Conservation (phyloP, 805 yeast species). For the Maudiozyma serrabonitensis region DNA sequence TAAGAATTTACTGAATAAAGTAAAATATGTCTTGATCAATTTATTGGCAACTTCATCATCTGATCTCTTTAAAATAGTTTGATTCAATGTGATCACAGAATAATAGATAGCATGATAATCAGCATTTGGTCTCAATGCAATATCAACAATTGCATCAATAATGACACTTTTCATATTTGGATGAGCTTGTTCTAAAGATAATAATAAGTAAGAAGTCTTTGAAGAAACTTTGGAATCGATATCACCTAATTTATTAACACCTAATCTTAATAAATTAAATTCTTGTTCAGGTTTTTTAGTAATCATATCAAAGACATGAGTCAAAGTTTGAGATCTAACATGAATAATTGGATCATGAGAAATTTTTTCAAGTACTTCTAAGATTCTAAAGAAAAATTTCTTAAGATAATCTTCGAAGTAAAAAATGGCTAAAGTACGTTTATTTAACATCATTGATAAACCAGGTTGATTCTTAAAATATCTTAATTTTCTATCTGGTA, state of each 20-base stretch:
- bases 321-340: slow-evolving; percentile 68
- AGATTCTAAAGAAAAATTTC: slow-evolving; percentile 59
- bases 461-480: slow-evolving; percentile 71
- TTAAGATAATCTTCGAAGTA: slow-evolving; percentile 89
- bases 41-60: slow-evolving; percentile 78
- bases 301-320: slow-evolving; percentile 70
- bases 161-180: slow-evolving; percentile 90
- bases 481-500: slow-evolving; percentile 76
- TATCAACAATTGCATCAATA: slow-evolving; percentile 70
- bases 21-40: slow-evolving; percentile 75
- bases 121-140: slow-evolving; percentile 59
- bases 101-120: slow-evolving; percentile 88
- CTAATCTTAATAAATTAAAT: slow-evolving; percentile 75
- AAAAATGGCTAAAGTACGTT: slow-evolving; percentile 56
- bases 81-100: slow-evolving; percentile 80
- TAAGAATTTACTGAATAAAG: slow-evolving; percentile 74
- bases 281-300: slow-evolving; percentile 94
- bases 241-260: slow-evolving; percentile 92
- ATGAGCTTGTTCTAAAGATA: slow-evolving; percentile 78
- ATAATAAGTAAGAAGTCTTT: slow-evolving; percentile 70
- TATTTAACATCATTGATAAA: slow-evolving; percentile 35
- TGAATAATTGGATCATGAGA: slow-evolving; percentile 88
- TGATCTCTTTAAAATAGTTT: slow-evolving; percentile 72
- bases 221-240: slow-evolving; percentile 84
- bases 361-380: slow-evolving; percentile 66